phyloP scores from a whole-genome alignment of 1,139 yeast species.

The Chernovozyma sophiae-reginae region DNA sequence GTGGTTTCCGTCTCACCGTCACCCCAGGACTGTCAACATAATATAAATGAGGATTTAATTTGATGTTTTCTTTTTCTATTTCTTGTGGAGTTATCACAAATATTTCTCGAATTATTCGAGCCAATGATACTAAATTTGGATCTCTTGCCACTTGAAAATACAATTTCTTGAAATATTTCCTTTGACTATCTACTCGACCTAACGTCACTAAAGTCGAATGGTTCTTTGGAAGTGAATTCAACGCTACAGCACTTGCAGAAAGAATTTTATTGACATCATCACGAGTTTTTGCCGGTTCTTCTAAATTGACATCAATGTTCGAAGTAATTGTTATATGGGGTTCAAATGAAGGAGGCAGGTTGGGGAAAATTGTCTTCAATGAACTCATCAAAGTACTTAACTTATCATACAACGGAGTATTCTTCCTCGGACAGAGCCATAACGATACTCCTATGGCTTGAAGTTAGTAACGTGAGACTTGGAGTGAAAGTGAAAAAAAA shows the following conservation, averaged over 20 bases:
- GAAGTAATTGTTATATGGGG: constrained; percentile 80
- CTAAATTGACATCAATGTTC: constrained; percentile 43
- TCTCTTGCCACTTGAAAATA: constrained; percentile 53
- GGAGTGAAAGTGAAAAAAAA: no score
- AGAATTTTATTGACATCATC: constrained; percentile 60
- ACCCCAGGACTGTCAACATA: constrained; percentile 34
- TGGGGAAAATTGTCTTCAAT: constrained; percentile 65
- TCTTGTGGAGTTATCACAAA: constrained; percentile 49
- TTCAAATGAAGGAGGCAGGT: constrained; percentile 58
- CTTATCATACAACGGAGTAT: constrained; percentile 53
- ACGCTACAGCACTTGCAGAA: constrained; percentile 64
- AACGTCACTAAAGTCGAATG: constrained; percentile 35
- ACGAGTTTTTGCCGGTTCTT: constrained; percentile 34
- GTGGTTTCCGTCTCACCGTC: constrained; percentile 22
- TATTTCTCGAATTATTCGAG: constrained; percentile 65
- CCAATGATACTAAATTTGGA: constrained; percentile 60
- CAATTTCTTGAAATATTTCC: constrained; percentile 58
- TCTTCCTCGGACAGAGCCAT: constrained; percentile 71
- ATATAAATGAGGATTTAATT: constrained; percentile 39
- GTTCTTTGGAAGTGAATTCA: constrained; percentile 41
- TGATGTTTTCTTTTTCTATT: constrained; percentile 32
- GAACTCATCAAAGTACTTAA: constrained; percentile 60
- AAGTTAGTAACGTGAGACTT: no score
- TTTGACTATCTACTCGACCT: constrained; percentile 36
- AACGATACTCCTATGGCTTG: constrained; percentile 50